Conservation (phyloP, 2,329 filamentous ascomycete genomes). For the Ophiostoma sp. region DNA sequence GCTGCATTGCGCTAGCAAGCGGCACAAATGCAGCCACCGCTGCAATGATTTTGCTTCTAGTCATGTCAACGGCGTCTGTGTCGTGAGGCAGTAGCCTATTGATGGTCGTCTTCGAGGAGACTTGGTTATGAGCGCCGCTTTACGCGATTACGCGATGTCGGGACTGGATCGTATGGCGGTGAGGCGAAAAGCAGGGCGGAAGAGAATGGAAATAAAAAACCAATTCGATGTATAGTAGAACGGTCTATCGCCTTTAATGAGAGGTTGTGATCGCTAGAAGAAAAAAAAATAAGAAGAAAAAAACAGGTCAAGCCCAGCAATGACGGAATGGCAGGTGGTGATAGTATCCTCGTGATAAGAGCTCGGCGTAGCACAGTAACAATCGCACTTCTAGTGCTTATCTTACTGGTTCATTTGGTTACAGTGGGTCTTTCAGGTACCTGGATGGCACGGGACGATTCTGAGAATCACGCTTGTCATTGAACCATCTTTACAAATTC, state of each 20-base stretch:
- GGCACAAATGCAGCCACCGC: conserved; percentile 28
- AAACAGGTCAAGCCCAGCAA: not conserved
- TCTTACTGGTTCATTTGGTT: not conserved
- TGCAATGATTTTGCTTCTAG: not conserved
- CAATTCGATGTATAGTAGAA: not conserved
- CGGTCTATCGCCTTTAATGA: not conserved
- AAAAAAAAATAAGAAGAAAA: not conserved
- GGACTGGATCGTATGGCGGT: not conserved
- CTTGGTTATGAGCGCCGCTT: not conserved
- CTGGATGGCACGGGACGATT: conserved; percentile 11
- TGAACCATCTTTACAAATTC: not conserved
- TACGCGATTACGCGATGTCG: not conserved
- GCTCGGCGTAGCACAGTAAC: conserved; percentile 6
- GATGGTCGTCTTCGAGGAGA: not conserved
- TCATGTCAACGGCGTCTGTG: not conserved
- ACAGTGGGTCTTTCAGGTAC: conserved; percentile 12
- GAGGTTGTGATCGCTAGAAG: not conserved
- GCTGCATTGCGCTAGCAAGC: conserved; percentile 57
- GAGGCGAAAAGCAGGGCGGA: not conserved
- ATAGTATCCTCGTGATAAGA: conserved; percentile 22
- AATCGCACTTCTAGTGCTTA: not conserved
- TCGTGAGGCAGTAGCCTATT: not conserved
- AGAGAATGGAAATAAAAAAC: not conserved
- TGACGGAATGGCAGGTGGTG: conserved; percentile 13
- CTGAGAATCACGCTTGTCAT: not conserved